Evolutionary conservation across 176 grass and related monocot genomes (phyloP).

Genomic region (Chrysopogon serrulatus): DNA sequence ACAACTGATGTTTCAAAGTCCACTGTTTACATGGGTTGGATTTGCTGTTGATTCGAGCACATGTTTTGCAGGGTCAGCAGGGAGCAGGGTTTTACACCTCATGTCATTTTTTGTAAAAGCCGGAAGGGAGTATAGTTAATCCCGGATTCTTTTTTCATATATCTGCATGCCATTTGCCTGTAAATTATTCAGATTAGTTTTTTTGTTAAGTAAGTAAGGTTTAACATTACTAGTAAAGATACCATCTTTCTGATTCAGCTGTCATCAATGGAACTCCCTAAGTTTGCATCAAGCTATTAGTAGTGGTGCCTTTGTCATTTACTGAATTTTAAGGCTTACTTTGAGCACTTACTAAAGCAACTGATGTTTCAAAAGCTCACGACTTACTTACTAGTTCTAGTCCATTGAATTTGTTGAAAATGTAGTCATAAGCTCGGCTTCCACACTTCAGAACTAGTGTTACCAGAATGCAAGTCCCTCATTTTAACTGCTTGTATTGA

Average conservation of each 20-base stretch:
- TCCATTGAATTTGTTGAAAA: not conserved
- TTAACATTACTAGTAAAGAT: not conserved
- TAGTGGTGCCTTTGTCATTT: not conserved
- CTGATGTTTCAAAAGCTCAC: no score
- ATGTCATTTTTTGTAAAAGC: conserved; percentile 91
- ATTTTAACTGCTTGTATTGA: not conserved
- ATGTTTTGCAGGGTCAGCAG: conserved; percentile 55
- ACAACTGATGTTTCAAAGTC: not conserved
- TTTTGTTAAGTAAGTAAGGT: not conserved
- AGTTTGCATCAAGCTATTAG: not conserved
- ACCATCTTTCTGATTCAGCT: not conserved
- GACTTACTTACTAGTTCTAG: no score
- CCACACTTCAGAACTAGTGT: not conserved
- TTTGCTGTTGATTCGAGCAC: not conserved
- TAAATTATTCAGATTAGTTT: not conserved
- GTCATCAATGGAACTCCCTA: not conserved
- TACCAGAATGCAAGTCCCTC: not conserved
- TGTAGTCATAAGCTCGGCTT: not conserved
- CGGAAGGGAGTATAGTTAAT: conserved; percentile 69
- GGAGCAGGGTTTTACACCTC: conserved; percentile 87
- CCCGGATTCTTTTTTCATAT: not conserved
- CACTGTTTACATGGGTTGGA: not conserved
- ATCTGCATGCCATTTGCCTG: not conserved
- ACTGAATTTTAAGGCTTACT: not conserved
- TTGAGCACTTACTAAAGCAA: not conserved